phyloP scores from a whole-genome alignment of 495 filamentous ascomycete species.

The Margaritispora aquatica region DNA sequence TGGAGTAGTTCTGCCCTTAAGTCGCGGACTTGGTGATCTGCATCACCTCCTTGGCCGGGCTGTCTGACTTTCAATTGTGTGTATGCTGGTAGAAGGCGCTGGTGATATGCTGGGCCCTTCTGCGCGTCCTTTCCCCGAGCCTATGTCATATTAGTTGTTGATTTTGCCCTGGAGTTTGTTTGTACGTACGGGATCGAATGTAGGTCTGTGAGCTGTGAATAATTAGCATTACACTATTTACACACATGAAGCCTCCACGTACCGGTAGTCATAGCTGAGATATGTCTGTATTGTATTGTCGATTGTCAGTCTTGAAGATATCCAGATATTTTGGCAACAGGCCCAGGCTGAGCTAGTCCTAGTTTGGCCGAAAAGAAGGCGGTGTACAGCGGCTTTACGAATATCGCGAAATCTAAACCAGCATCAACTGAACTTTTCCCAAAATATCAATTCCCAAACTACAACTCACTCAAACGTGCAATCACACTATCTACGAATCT shows the following conservation, averaged over 20 bases:
- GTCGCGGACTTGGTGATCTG: conserved; percentile 68
- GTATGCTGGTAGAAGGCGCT: conserved; percentile 88
- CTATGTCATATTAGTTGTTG: conserved; percentile 32
- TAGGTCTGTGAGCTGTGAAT: conserved; percentile 77
- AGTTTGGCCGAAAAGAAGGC: neutral
- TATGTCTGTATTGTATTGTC: no score
- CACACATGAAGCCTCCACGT: conserved; percentile 7
- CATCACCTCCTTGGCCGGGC: conserved; percentile 82
- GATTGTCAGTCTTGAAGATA: neutral
- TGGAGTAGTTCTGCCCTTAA: conserved; percentile 84
- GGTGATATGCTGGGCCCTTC: conserved; percentile 91
- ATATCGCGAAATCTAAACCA: conserved; percentile 1
- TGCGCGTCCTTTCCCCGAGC: conserved; percentile 93
- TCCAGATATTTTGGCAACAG: neutral
- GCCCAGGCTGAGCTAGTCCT: neutral
- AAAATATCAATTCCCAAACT: neutral
- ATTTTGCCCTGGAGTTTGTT: neutral
- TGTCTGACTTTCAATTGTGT: conserved; percentile 86
- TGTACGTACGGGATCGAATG: conserved; percentile 76
- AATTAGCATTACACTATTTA: conserved; percentile 10
- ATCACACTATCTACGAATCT: neutral
- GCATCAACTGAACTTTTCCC: neutral
- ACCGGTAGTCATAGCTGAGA: conserved; percentile 33
- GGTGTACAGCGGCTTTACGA: conserved; percentile 1
- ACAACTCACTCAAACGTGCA: neutral